Conservation (phyloP, 495 filamentous ascomycete species). For the Pyrenula massariospora region DNA sequence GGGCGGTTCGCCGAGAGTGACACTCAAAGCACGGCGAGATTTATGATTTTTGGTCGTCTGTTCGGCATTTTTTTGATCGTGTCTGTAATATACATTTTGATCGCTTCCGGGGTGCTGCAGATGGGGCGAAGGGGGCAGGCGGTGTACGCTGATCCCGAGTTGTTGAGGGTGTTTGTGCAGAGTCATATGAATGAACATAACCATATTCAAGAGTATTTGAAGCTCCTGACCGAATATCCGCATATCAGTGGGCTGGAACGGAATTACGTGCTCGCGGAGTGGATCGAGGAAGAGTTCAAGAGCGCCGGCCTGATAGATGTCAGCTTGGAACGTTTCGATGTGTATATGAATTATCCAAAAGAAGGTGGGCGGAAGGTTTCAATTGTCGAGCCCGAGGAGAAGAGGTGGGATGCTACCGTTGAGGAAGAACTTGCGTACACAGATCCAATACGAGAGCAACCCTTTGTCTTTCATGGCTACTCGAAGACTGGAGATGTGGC, state of each 20-base stretch:
- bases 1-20: conserved; percentile 13
- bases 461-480: conserved; percentile 74
- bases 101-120: conserved; percentile 70
- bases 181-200: conserved; percentile 49
- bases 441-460: conserved; percentile 44
- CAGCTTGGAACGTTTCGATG: conserved; percentile 61
- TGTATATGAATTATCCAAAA: conserved; percentile 88
- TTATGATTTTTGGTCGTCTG: conserved; percentile 56
- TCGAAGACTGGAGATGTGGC: conserved; percentile 78
- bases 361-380: conserved; percentile 65
- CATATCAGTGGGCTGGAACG: conserved; percentile 89
- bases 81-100: conserved; percentile 65
- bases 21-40: conserved; percentile 25
- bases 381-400: conserved; percentile 59
- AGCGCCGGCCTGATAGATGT: conserved; percentile 62
- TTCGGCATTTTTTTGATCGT: conserved; percentile 65
- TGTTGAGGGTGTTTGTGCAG: conserved; percentile 58
- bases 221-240: conserved; percentile 62
- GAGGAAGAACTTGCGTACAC: conserved; percentile 58
- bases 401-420: conserved; percentile 69
- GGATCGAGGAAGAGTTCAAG: conserved; percentile 62
- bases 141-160: conserved; percentile 51
- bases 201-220: conserved; percentile 57
- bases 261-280: conserved; percentile 69
- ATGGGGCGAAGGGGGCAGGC: conserved; percentile 27